Conservation (phyloP, 495 filamentous ascomycete species). For the Neurospora terricola region DNA sequence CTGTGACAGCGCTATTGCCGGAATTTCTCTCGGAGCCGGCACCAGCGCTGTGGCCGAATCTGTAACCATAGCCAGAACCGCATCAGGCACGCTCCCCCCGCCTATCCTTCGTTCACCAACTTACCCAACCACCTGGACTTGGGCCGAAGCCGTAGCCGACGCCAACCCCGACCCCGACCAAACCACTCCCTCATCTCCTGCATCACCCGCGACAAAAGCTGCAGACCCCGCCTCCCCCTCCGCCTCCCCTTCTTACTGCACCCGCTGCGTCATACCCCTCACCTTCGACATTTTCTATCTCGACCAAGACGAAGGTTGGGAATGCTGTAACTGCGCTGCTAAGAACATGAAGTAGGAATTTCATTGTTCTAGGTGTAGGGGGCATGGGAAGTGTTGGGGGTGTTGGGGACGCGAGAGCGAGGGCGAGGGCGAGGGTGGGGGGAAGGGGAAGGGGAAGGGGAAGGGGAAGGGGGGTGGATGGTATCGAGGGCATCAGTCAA, state of each 20-base stretch:
- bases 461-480: too few species aligned
- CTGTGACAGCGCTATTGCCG: neutral
- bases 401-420: neutral
- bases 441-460: too few species aligned
- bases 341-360: conserved; percentile 2
- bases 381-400: neutral
- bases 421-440: too few species aligned
- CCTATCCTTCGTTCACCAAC: neutral
- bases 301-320: neutral
- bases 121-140: too few species aligned
- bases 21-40: neutral
- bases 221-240: neutral
- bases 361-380: neutral
- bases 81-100: neutral
- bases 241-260: neutral
- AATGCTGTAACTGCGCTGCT: conserved; percentile 5
- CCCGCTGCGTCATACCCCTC: neutral
- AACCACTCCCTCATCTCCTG: neutral
- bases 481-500: too few species aligned
- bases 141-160: neutral
- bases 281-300: neutral
- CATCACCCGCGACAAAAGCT: neutral
- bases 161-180: neutral
- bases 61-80: neutral
- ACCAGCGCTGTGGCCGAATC: neutral